A percentile compares a stretch with the other conserved stretches of the same genome.
Conservation (phyloP, 164 flowering plant species). For the Vitis cinerea region DNA sequence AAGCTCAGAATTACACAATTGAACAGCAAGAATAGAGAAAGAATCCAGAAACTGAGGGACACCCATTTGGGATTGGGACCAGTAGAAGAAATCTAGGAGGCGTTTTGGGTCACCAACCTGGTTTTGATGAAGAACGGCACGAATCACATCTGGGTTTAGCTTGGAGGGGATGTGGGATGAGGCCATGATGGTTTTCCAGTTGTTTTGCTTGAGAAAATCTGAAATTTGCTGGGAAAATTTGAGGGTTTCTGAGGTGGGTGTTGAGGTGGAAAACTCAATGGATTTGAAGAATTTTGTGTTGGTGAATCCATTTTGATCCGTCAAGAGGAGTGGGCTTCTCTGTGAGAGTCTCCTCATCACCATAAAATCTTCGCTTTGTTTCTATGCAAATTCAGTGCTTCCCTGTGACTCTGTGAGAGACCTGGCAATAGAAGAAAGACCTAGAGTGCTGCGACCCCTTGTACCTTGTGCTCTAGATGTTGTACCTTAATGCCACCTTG, state of each 20-base stretch:
- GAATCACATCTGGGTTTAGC: constrained; percentile 49
- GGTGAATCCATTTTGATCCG: too few species aligned
- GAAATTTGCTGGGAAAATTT: constrained; percentile 26
- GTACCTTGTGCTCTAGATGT: too few species aligned
- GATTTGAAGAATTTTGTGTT: not conserved
- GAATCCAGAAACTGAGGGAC: constrained; percentile 40
- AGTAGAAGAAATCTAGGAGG: constrained; percentile 59
- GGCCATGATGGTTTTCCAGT: constrained; percentile 49
- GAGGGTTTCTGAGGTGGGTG: constrained; percentile 13
- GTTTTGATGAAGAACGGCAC: constrained; percentile 39
- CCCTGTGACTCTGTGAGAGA: too few species aligned
- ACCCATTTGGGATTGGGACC: constrained; percentile 44
- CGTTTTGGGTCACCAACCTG: constrained; percentile 34
- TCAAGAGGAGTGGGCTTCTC: too few species aligned
- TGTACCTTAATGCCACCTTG: too few species aligned
- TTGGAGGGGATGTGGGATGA: constrained; percentile 33
- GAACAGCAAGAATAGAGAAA: constrained; percentile 44
- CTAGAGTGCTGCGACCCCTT: too few species aligned
- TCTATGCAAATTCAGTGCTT: too few species aligned
- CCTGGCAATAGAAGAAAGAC: too few species aligned
- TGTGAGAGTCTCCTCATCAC: too few species aligned
- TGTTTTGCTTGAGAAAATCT: constrained; percentile 30
- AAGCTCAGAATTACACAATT: constrained; percentile 33
- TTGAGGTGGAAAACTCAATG: not conserved
- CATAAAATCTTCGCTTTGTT: too few species aligned